Evolutionary conservation across 352 stramenopile species (phyloP).

Genomic region (Pseudoperonospora humuli): DNA sequence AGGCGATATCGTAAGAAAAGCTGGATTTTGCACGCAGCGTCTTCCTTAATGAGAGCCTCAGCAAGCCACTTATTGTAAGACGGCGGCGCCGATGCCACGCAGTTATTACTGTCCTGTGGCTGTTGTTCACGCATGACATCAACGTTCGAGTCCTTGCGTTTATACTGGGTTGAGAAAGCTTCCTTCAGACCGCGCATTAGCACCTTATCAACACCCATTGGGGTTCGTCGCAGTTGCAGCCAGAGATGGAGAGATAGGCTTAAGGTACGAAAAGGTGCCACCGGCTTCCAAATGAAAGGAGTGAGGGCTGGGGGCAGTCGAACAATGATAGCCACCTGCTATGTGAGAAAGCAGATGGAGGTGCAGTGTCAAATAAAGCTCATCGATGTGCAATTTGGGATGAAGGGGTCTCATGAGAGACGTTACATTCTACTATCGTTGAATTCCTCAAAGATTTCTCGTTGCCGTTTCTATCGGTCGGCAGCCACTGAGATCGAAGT

Average conservation of each 20-base stretch:
- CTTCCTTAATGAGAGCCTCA: slow-evolving; percentile 20
- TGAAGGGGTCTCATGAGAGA: slow-evolving; percentile 5
- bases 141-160: slow-evolving; percentile 2
- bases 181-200: slow-evolving; percentile 12
- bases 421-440: background rate
- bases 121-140: slow-evolving; percentile 7
- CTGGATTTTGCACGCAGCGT: slow-evolving; percentile 31
- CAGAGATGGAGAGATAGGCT: background rate
- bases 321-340: background rate
- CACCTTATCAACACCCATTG: slow-evolving; percentile 24
- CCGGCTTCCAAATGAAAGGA: slow-evolving; percentile 9
- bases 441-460: too few species aligned
- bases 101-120: slow-evolving; percentile 9
- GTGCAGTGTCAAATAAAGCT: background rate
- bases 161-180: slow-evolving; percentile 1
- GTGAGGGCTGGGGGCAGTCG: slow-evolving; percentile 17
- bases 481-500: too few species aligned
- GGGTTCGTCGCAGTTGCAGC: background rate
- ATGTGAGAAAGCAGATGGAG: background rate
- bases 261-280: background rate
- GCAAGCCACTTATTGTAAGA: slow-evolving; percentile 32
- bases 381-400: slow-evolving; percentile 12
- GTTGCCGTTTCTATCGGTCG: too few species aligned
- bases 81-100: slow-evolving; percentile 16
- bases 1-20: slow-evolving; percentile 23